Conservation (phyloP, 2,329 filamentous ascomycete genomes). For the Penicillium sp. region DNA sequence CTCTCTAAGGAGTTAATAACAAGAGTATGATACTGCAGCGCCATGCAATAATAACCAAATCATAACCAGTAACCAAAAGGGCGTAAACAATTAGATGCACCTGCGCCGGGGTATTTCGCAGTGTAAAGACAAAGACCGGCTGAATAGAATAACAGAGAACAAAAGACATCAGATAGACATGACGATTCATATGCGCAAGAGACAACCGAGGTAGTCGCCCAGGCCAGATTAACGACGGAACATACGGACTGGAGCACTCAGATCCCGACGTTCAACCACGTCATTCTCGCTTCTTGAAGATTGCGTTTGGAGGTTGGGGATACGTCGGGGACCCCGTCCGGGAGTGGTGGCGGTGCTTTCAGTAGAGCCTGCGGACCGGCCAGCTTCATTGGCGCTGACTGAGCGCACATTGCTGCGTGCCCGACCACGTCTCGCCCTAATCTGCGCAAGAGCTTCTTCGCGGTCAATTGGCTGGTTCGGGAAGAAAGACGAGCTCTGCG, state of each 20-base stretch:
- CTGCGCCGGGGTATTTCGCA: slow-evolving; percentile 31
- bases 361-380: slow-evolving; percentile 27
- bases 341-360: slow-evolving; percentile 27
- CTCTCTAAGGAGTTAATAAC: not conserved
- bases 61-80: not conserved
- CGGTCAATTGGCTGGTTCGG: slow-evolving; percentile 47
- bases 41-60: not conserved
- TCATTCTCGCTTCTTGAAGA: slow-evolving; percentile 27
- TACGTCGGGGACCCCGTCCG: slow-evolving; percentile 28
- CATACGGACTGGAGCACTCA: slow-evolving; percentile 40
- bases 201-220: not conserved
- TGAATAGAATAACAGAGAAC: slow-evolving; percentile 12
- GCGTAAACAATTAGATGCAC: slow-evolving; percentile 11
- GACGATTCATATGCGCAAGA: slow-evolving; percentile 8
- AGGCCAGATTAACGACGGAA: slow-evolving; percentile 22
- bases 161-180: slow-evolving; percentile 11
- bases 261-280: slow-evolving; percentile 33
- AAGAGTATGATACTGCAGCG: not conserved
- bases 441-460: slow-evolving; percentile 51
- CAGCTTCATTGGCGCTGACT: slow-evolving; percentile 39
- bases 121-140: slow-evolving; percentile 18
- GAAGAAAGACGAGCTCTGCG: slow-evolving; percentile 27
- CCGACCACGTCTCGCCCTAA: slow-evolving; percentile 47
- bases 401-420: slow-evolving; percentile 46
- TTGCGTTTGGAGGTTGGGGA: slow-evolving; percentile 35